These are phyloP conservation scores for Hydnomerulius pinastri DNA, from an alignment of 768 basidiomycete genomes.

Conservation along the genomic window DNA sequence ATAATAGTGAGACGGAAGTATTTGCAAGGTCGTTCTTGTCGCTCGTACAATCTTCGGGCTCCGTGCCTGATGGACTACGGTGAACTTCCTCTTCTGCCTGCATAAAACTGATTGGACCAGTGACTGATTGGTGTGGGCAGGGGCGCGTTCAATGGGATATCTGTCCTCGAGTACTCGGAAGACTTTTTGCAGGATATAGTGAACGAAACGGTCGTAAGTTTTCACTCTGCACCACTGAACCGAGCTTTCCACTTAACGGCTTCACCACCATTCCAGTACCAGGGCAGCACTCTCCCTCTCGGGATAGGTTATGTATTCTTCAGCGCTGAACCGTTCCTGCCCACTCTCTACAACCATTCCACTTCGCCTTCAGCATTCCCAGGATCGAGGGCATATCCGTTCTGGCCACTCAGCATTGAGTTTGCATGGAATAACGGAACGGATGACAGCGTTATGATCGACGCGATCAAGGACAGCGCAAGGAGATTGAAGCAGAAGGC, in stretches of 20 bases:
- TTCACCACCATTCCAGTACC: too few species aligned
- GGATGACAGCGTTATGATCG: constrained; percentile 42
- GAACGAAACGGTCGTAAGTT: constrained; percentile 21
- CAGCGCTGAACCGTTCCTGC: constrained; percentile 53
- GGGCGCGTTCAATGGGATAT: constrained; percentile 23
- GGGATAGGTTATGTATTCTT: constrained; percentile 44
- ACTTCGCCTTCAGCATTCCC: constrained; percentile 48
- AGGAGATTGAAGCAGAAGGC: constrained; percentile 42
- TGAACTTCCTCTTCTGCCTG: too few species aligned
- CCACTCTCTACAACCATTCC: constrained; percentile 40
- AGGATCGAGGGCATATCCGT: constrained; percentile 36
- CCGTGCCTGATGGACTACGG: constrained; percentile 22
- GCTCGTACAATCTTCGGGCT: constrained; percentile 23
- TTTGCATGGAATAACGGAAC: constrained; percentile 45
- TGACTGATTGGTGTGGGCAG: too few species aligned
- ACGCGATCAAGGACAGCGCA: constrained; percentile 41
- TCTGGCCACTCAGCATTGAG: constrained; percentile 49
- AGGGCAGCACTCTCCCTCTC: constrained; percentile 40
- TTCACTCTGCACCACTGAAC: too few species aligned
- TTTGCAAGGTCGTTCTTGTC: constrained; percentile 27
- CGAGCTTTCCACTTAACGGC: too few species aligned
- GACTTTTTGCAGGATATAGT: constrained; percentile 19
- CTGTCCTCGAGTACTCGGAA: constrained; percentile 20
- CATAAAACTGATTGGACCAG: too few species aligned
- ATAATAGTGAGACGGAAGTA: constrained; percentile 8